These are phyloP conservation scores for Irpex sp. DNA, from an alignment of 1,284 basidiomycete species.

Conservation along the genomic window DNA sequence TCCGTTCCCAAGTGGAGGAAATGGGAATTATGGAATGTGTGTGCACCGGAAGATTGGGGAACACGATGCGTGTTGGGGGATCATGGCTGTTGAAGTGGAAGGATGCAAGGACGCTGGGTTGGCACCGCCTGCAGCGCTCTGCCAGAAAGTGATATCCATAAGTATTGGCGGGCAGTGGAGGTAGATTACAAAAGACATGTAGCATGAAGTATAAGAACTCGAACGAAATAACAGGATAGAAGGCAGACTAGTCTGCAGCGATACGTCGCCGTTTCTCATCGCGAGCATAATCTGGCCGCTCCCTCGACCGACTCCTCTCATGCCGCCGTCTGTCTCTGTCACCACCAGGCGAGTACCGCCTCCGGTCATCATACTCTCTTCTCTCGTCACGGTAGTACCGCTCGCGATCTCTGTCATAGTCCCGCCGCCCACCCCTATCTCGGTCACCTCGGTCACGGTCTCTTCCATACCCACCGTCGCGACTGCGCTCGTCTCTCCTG, in stretches of 20 bases:
- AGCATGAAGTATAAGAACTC: too few species aligned
- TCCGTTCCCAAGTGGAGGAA: background rate
- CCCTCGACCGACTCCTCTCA: slow-evolving; percentile 38
- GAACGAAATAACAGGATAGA: background rate
- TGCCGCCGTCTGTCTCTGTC: slow-evolving; percentile 25
- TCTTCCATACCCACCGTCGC: slow-evolving; percentile 13
- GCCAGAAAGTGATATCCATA: too few species aligned
- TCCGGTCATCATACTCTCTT: slow-evolving; percentile 7
- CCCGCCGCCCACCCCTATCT: slow-evolving; percentile 10
- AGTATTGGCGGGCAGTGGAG: too few species aligned
- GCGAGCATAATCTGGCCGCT: slow-evolving; percentile 30
- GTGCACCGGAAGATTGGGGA: too few species aligned
- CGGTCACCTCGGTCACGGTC: slow-evolving; percentile 14
- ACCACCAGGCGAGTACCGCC: slow-evolving; percentile 16
- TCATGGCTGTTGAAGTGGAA: background rate
- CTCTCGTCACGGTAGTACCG: slow-evolving; percentile 4
- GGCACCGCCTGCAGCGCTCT: too few species aligned
- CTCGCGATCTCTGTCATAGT: slow-evolving; percentile 9
- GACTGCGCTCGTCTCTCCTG: slow-evolving; percentile 23
- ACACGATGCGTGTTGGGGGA: background rate
- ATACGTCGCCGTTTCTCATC: slow-evolving; percentile 32
- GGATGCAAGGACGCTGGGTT: background rate
- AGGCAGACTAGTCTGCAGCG: slow-evolving; percentile 10
- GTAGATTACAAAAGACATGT: too few species aligned
- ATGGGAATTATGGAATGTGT: background rate